Base-by-base conservation (phyloP, 768 basidiomycete genomes). In the Tricholoma matsutake region DNA sequence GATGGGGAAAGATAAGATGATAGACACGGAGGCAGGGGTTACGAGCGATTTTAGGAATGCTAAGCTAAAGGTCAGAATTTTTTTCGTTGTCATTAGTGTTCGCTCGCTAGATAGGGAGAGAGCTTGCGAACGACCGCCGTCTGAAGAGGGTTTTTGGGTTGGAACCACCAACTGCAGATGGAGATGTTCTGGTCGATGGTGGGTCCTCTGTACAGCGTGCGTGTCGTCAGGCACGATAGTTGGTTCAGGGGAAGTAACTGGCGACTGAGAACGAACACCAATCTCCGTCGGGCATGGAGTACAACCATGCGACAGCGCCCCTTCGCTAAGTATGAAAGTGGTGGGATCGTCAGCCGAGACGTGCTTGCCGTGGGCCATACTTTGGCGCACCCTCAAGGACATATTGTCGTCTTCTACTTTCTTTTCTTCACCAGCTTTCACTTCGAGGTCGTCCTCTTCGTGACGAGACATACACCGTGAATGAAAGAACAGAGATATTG, bases 1-100 rank as follows among this genome's bases (percentile, higher is more conserved):
- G 61, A 84, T 78, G 59, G 77, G 69, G 59, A 86, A 78, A 2
- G 81, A 73, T 54, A 75, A 2, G 52, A 85, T 60, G 63, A 87
- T 83, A 13, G 78, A 67, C 11, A 82, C 47, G 0, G 84, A 82
- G 2, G 75, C 69, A 0, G 86, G 83, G 4, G 70, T 71, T 5
- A 78, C 22, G 6, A 83, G 65, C 0, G 75, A 72, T 18, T 65
- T 68, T 9, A 79, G 6, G 53, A 78, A 62, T 25, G 54, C 51
- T 20, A 54, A 49, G 6, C 61, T 20, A 11, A 61, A n/a, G 34
- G 20, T 60, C 6, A 62, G 13, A 13, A 34, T 47, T 4, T 45
- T 28, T 22, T 28, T n/a, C 2, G 28, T 41, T 14, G 14, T 16
- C 2, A 13, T 4, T 28, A 28, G 22, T 20, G n/a, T 29, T 47